Evolutionary conservation across 225 moss, liverwort and hornwort genomes (phyloP).

Genomic region (Pseudisothecium myosuroides): DNA sequence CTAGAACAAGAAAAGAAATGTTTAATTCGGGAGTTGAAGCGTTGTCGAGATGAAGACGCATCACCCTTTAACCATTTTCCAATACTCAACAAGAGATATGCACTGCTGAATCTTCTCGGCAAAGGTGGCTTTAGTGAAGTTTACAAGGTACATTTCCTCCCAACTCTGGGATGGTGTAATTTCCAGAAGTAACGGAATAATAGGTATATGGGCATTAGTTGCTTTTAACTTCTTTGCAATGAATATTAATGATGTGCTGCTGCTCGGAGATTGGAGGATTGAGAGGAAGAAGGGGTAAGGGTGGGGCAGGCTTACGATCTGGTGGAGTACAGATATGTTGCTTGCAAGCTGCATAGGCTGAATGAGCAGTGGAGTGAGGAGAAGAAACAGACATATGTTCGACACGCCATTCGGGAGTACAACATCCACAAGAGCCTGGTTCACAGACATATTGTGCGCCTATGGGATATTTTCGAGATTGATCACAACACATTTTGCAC

Average conservation of each 20-base stretch:
- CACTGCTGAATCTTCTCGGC: slow-evolving; percentile 83
- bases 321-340: slow-evolving; percentile 93
- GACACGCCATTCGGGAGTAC: slow-evolving; percentile 92
- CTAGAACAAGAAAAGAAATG: slow-evolving; percentile 87
- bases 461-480: slow-evolving; percentile 98
- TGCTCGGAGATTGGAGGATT: slow-evolving; percentile 22
- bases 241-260: neutral
- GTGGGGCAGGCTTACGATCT: slow-evolving; percentile 89
- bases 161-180: neutral
- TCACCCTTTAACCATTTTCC: slow-evolving; percentile 97
- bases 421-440: slow-evolving; percentile 88
- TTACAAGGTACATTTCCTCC: slow-evolving; percentile 65
- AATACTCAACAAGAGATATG: slow-evolving; percentile 86
- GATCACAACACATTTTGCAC: slow-evolving; percentile 97
- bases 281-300: slow-evolving; percentile 50
- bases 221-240: neutral
- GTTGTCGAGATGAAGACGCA: slow-evolving; percentile 88
- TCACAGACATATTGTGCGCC: slow-evolving; percentile 87
- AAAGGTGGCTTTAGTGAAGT: slow-evolving; percentile 98
- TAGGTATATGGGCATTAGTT: neutral
- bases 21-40: slow-evolving; percentile 83
- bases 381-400: slow-evolving; percentile 87
- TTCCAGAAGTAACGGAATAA: neutral
- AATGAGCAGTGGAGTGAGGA: slow-evolving; percentile 98
- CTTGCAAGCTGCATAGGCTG: slow-evolving; percentile 86